Evolutionary conservation across 1,139 yeast genomes (phyloP).

Genomic region (Yamadazyma atmosphaerica): DNA sequence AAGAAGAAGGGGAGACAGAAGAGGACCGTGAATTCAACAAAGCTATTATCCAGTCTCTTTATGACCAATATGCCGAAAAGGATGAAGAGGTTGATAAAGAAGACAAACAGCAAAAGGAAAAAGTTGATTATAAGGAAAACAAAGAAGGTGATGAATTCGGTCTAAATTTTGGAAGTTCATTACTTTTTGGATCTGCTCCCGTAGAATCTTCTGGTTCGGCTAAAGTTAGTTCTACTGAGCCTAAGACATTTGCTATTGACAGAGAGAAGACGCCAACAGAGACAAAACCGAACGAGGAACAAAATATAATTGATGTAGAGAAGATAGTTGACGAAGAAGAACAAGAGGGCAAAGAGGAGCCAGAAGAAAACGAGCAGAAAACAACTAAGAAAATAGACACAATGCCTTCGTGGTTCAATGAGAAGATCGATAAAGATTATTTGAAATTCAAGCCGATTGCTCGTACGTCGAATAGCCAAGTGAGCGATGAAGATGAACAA

Average conservation of each 20-base stretch:
- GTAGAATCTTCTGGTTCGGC: too few relatives aligned
- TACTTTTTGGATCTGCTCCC: conserved; percentile 8
- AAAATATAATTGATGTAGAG: conserved; percentile 5
- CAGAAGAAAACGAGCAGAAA: neutral
- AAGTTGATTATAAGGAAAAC: conserved; percentile 20
- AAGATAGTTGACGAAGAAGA: conserved; percentile 9
- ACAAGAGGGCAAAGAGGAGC: conserved; percentile 7
- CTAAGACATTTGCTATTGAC: too few relatives aligned
- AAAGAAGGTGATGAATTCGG: conserved; percentile 5
- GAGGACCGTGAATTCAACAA: conserved; percentile 32
- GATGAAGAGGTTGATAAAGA: neutral
- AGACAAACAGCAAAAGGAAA: conserved; percentile 16
- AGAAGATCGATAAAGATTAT: conserved; percentile 10
- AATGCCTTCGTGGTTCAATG: conserved; percentile 37
- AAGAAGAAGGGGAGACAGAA: conserved; percentile 21
- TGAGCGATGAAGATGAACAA: conserved; percentile 40
- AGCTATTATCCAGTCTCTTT: conserved; percentile 40
- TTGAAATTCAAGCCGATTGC: conserved; percentile 16
- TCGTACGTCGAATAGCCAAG: conserved; percentile 8
- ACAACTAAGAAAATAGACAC: conserved; percentile 5
- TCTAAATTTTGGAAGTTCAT: conserved; percentile 14
- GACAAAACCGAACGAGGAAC: neutral
- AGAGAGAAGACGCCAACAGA: neutral
- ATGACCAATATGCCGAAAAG: conserved; percentile 27
- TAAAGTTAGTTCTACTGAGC: too few relatives aligned